Conservation (phyloP, 352 stramenopile genomes). For the Phytophthora ohioensis region DNA sequence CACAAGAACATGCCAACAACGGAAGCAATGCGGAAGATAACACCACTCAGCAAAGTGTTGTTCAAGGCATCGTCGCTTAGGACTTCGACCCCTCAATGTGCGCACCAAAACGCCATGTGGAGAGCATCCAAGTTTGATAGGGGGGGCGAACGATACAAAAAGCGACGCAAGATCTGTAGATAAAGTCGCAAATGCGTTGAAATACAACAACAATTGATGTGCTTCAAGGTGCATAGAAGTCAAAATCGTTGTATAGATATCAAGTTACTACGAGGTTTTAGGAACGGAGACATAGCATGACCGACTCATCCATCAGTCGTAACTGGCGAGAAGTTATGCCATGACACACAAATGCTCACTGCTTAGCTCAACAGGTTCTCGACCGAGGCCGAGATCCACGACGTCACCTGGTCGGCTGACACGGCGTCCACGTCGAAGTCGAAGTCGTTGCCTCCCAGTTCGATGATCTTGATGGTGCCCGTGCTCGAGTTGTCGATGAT, state of each 20-base stretch:
- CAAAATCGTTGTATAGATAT: slow-evolving; percentile 30
- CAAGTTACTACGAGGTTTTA: slow-evolving; percentile 21
- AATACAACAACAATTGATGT: slow-evolving; percentile 5
- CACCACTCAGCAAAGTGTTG: no score
- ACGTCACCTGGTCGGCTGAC: slow-evolving; percentile 37
- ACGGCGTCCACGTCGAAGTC: slow-evolving; percentile 45
- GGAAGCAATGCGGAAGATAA: no score
- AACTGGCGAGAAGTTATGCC: slow-evolving; percentile 11
- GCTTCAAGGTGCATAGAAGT: slow-evolving; percentile 7
- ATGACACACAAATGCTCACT: slow-evolving; percentile 19
- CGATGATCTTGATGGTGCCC: slow-evolving; percentile 55
- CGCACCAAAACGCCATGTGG: no score
- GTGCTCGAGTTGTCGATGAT: slow-evolving; percentile 56
- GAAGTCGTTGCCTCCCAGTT: slow-evolving; percentile 53
- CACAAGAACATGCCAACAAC: no score
- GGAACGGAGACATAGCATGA: slow-evolving; percentile 4
- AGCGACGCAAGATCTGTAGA: no score
- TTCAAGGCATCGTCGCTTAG: no score
- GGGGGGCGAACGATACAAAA: no score
- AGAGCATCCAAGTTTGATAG: no score
- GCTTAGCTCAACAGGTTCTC: slow-evolving; percentile 46
- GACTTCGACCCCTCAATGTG: no score
- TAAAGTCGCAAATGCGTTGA: background rate
- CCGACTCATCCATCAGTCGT: slow-evolving; percentile 29
- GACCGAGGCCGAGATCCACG: slow-evolving; percentile 49